phyloP scores from a whole-genome alignment of 2,329 filamentous ascomycete species.

The Aureobasidium sp. region DNA sequence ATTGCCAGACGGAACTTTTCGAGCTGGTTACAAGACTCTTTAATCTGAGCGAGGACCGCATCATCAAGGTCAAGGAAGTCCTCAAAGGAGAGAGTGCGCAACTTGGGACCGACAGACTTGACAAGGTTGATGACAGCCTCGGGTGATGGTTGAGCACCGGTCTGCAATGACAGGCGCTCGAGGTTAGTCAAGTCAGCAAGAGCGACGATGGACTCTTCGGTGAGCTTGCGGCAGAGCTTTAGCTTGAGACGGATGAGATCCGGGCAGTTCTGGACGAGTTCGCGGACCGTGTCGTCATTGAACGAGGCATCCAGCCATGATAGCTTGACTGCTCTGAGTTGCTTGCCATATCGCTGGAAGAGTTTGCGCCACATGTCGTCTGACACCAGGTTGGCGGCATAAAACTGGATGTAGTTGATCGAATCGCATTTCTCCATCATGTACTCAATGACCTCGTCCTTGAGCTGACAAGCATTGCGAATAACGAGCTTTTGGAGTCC shows the following conservation, averaged over 20 bases:
- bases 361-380: constrained; percentile 68
- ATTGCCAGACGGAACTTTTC: constrained; percentile 74
- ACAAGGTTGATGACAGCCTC: constrained; percentile 57
- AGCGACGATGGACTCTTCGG: constrained; percentile 55
- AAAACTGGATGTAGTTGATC: constrained; percentile 68
- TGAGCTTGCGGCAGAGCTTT: constrained; percentile 69
- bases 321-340: constrained; percentile 64
- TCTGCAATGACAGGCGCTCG: constrained; percentile 67
- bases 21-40: constrained; percentile 60
- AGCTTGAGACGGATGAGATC: constrained; percentile 71
- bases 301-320: constrained; percentile 81
- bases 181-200: constrained; percentile 58
- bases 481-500: constrained; percentile 64
- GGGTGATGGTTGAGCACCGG: constrained; percentile 51
- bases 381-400: constrained; percentile 76
- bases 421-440: constrained; percentile 63
- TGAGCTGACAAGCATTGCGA: constrained; percentile 84
- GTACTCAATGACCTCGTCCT: constrained; percentile 75
- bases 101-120: constrained; percentile 51
- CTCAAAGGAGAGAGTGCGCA: constrained; percentile 74
- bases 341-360: constrained; percentile 57
- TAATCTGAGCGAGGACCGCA: constrained; percentile 62
- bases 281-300: constrained; percentile 58
- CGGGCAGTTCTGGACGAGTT: constrained; percentile 59
- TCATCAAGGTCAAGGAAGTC: constrained; percentile 62